A percentile compares a stretch with the other conserved stretches of the same genome.
Conservation (phyloP, 768 basidiomycete species). For the Exidia glandulosa region DNA sequence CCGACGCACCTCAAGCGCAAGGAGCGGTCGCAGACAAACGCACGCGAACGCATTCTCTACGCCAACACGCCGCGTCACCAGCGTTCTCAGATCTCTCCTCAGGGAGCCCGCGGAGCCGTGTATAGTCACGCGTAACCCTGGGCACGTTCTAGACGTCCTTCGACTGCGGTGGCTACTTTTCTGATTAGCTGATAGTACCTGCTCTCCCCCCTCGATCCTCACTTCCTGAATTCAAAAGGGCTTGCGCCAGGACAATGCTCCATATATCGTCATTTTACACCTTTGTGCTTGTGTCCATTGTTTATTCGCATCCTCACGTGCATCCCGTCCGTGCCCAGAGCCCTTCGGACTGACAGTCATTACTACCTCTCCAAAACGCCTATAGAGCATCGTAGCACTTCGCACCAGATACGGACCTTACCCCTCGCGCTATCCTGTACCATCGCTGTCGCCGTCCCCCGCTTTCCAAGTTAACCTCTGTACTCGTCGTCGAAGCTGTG, state of each 20-base stretch:
- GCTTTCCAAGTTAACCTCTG: no score
- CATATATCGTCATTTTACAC: no score
- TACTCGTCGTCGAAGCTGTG: no score
- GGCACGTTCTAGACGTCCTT: not conserved
- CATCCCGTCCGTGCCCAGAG: not conserved
- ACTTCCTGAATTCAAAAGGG: no score
- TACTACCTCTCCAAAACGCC: no score
- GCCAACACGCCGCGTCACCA: not conserved
- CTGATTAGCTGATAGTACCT: no score
- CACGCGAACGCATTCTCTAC: not conserved
- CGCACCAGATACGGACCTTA: no score
- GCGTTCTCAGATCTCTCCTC: not conserved
- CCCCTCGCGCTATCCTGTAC: not conserved
- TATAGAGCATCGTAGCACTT: no score
- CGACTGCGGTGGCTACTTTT: no score
- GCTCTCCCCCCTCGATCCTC: no score
- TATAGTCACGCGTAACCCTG: not conserved
- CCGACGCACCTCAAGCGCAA: conserved; percentile 74
- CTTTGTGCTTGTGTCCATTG: no score
- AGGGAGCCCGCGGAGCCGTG: not conserved
- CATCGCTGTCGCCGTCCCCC: not conserved
- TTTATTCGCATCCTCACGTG: not conserved
- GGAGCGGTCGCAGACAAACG: conserved; percentile 68
- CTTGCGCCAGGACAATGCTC: no score
- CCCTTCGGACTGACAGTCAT: not conserved